These are phyloP conservation scores for Botrytis porri DNA, from an alignment of 2,329 filamentous ascomycete genomes.

Conservation along the genomic window DNA sequence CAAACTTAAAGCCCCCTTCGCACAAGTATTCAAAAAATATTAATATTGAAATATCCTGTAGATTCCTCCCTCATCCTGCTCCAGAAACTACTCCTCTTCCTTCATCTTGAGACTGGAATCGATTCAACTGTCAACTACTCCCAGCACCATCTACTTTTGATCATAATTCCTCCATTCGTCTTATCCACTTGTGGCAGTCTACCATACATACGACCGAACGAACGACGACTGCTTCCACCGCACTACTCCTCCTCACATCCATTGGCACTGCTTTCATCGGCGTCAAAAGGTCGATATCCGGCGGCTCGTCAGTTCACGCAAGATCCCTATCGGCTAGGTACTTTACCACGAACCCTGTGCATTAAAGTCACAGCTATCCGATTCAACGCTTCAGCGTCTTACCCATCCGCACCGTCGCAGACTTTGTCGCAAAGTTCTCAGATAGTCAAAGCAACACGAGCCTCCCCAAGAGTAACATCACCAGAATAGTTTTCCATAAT, in stretches of 20 bases:
- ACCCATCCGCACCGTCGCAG: slow-evolving; percentile 32
- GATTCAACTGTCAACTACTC: neutral
- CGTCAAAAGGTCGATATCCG: slow-evolving; percentile 22
- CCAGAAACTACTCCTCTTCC: slow-evolving; percentile 11
- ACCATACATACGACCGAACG: neutral
- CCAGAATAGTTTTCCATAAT: slow-evolving; percentile 23
- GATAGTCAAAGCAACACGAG: slow-evolving; percentile 34
- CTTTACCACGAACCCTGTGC: slow-evolving; percentile 21
- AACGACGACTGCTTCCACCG: slow-evolving; percentile 3
- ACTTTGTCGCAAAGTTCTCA: slow-evolving; percentile 34
- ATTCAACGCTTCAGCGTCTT: slow-evolving; percentile 30
- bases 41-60: slow-evolving; percentile 24
- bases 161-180: slow-evolving; percentile 1
- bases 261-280: slow-evolving; percentile 6
- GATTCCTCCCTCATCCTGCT: slow-evolving; percentile 20
- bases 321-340: slow-evolving; percentile 31
- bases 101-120: slow-evolving; percentile 11
- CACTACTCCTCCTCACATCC: slow-evolving; percentile 5
- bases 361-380: slow-evolving; percentile 28
- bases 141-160: neutral
- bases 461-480: slow-evolving; percentile 21
- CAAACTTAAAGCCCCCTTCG: slow-evolving; percentile 31
- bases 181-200: slow-evolving; percentile 1
- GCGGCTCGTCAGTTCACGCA: slow-evolving; percentile 30
- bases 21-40: slow-evolving; percentile 23